Conservation (phyloP, 208 protist genomes). For the Acanthamoeba rhysodes region DNA sequence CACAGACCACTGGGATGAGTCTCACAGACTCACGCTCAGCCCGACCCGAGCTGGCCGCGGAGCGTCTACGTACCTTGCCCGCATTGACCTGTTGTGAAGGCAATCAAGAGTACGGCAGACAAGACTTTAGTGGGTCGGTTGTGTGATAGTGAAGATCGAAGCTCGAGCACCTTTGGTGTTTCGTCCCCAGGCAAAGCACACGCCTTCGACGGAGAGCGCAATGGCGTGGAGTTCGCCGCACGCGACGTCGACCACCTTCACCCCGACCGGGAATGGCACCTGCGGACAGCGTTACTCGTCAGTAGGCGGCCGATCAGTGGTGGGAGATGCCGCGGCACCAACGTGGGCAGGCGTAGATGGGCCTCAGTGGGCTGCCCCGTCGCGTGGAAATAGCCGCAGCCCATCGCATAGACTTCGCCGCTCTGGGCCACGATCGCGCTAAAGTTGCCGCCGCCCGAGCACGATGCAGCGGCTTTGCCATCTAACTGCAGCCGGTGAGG, state of each 20-base stretch:
- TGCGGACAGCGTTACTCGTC: neutral
- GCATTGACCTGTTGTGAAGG: neutral
- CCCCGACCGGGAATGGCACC: neutral
- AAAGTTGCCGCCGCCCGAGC: conserved; percentile 47
- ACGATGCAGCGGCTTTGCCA: neutral
- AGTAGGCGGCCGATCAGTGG: neutral
- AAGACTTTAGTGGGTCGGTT: neutral
- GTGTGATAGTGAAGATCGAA: too few species aligned
- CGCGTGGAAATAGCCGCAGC: conserved; percentile 33
- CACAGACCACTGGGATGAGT: too few species aligned
- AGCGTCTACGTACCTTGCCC: neutral
- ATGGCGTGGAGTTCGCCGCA: conserved; percentile 24
- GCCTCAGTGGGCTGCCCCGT: conserved; percentile 1
- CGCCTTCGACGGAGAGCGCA: neutral
- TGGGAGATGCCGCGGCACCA: neutral
- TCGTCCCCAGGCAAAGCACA: conserved; percentile 12
- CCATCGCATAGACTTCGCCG: neutral
- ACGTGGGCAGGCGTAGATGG: neutral
- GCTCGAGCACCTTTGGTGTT: neutral
- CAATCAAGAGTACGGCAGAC: neutral
- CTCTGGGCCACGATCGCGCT: neutral
- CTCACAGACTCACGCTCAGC: too few species aligned
- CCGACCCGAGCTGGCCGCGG: too few species aligned
- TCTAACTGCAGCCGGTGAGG: neutral
- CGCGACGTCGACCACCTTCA: conserved; percentile 5